Base-by-base conservation (phyloP, 495 filamentous ascomycete species). In the Amniculicola lignicola region DNA sequence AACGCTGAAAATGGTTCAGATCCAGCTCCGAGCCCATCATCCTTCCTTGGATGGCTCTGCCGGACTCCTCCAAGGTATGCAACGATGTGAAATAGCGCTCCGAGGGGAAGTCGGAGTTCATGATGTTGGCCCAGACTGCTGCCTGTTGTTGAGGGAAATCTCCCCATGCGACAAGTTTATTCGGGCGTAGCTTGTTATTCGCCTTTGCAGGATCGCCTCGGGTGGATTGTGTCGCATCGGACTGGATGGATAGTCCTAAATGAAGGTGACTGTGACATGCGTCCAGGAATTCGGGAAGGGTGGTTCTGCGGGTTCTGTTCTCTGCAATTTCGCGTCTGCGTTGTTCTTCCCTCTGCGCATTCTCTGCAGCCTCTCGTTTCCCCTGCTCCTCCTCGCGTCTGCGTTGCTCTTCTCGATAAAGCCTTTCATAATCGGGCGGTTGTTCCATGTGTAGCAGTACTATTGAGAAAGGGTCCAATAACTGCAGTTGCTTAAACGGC, bases 11-110 rank as follows among this genome's bases (percentile, higher is more conserved):
- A n/a, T n/a, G n/a, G n/a, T 51, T 7, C 15, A 51, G 47, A 33
- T 51, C 47, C 11, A 51, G 37, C 31, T 51, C 47, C 6, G 47
- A 51, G 22, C 39, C 15, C 47, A 51, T 7, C 47, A 47, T 48
- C 33, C 47, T 46, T 14, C 35, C 7, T 22, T 23, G 6, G 33
- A 51, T 23, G 23, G 10, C 45, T 22, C 25, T 24, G 27, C 57
- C 54, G 43, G 42, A 55, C 54, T 56, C 57, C 51, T 56, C 16
- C 39, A 61, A 38, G 9, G 22, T 43, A 24, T 61, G 40, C 16
- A 61, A 5, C 19, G 54, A 61, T 3, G 57, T 56, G 43, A 61
- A 61, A 23, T 49, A 43, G 33, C 54, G 53, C 44, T 57, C 44
- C 19, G 21, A 28, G 33, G 43, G 21, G 31, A 61, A 61, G 10